Evolutionary conservation across 148 eudicot genomes (phyloP).

Genomic region (Rhododendron ferrugineum): DNA sequence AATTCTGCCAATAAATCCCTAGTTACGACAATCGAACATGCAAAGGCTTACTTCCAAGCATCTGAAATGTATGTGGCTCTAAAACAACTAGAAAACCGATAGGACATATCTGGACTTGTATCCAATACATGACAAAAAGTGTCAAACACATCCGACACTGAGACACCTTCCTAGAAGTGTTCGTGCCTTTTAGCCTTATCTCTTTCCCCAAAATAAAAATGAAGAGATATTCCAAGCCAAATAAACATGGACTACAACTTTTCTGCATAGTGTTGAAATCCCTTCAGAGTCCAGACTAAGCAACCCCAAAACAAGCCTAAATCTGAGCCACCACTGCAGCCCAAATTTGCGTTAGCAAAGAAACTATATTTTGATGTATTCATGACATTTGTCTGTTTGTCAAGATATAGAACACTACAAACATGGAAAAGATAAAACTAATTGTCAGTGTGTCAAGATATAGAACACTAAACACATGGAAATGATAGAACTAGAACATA

Average conservation of each 20-base stretch:
- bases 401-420: too few species aligned
- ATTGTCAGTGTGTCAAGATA: background rate
- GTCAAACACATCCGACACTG: background rate
- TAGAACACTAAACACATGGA: background rate
- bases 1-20: background rate
- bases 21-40: background rate
- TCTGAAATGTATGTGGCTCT: background rate
- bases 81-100: background rate
- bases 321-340: background rate
- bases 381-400: background rate
- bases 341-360: background rate
- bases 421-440: too few species aligned
- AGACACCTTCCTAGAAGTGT: background rate
- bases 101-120: background rate
- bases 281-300: background rate
- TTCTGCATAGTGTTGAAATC: background rate
- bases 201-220: background rate
- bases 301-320: background rate
- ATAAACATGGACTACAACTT: background rate
- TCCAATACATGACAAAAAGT: background rate
- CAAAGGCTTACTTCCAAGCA: background rate
- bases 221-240: background rate
- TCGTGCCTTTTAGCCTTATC: background rate
- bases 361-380: background rate
- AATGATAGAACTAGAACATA: background rate